Base-by-base conservation (phyloP, 192 early-diverging fungal genomes). In the Umbelopsis vinacea region DNA sequence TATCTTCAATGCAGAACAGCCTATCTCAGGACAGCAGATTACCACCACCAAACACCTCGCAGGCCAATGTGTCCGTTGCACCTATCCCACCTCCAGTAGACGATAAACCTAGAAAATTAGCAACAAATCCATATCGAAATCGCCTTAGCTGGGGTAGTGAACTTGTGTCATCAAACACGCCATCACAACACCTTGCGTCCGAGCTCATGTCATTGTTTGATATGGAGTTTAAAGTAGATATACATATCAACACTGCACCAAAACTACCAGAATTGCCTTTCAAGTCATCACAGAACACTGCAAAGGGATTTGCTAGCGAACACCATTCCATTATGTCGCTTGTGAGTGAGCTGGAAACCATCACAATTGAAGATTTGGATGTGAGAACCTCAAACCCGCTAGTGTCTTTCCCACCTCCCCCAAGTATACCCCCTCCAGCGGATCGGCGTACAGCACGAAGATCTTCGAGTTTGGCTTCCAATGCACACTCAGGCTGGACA, bases 141-240 rank as follows among this genome's bases (percentile, higher is more conserved):
- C 69, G 72, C 17, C 46, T 73, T n/a, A 74, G 79, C 45, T 74
- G 71, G 73, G 72, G 74, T 23, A 80, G 75, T 52, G 75, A 76
- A n/a, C 67, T 68, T 14, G 71, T 72, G 3, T 54, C 72, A 1
- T 76, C 75, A 3, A 53, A 63, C 53, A 57, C 52, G 19, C 67
- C 70, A 15, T 70, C 79, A 14, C 79, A 81, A 40, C 67, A 73
- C 35, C 46, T 81, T 4, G 79, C 79, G 5, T 67, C 66, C 15
- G 79, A 81, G 54, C 55, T 81, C 17, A 77, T 77, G 71, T 74
- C 66, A 29, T 46, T 81, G 11, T 81, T 81, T 70, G 75, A 81
- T 53, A 81, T 81, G 79, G 79, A 81, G 23, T 81, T 81, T 53
- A 57, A 67, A 19, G 55, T 79, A 8, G 71, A 79, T 40, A 72